Base-by-base conservation (phyloP, 2,329 filamentous ascomycete genomes). In the Fusarium nelsonii region DNA sequence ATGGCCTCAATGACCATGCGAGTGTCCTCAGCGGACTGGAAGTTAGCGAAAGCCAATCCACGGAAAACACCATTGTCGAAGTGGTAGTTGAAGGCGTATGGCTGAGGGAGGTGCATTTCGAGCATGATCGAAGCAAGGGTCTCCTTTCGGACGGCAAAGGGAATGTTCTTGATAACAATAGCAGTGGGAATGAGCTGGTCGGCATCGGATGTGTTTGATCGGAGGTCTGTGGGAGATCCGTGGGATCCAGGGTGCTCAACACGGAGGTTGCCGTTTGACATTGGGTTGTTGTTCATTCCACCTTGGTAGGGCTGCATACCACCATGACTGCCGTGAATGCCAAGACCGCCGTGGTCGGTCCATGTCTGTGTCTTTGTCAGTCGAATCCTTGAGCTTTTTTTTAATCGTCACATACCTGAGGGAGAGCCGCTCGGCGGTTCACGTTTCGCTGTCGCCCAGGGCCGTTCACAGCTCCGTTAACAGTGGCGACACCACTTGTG, bases 141-240 rank as follows among this genome's bases (percentile, higher is more conserved):
- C 81, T 99, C 96, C 82, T 98, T 98, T 80, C 97, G 94, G 59
- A 98, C 94, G 30, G 97, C 96, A 79, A 99, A 99, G 0, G 97
- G 96, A 37, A 99, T 99, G 78, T 99, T 99, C 84, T 99, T 99
- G 82, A 99, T 98, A 62, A 99, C 96, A 74, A 99, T 98, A 56
- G 96, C 96, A 5, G 96, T 99, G 4, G 95, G 95, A 63, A 99
- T 99, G 64, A 99, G 88, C 82, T 98, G 95, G 72, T 97, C 95
- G 58, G 89, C 86, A 48, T 89, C 87, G 75, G 74, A 83, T 63
- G 75, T 81, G 72, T 68, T 81, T 60, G 75, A 82, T 80, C 82
- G 76, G 61, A 82, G 69, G 69, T 81, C 79, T 44, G 73, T 73
- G 16, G 81, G 81, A 12, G 81, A 81, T 49, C 77, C 71, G 61